phyloP scores from a whole-genome alignment of 805 yeast genomes.

The Clavispora santaluciae region DNA sequence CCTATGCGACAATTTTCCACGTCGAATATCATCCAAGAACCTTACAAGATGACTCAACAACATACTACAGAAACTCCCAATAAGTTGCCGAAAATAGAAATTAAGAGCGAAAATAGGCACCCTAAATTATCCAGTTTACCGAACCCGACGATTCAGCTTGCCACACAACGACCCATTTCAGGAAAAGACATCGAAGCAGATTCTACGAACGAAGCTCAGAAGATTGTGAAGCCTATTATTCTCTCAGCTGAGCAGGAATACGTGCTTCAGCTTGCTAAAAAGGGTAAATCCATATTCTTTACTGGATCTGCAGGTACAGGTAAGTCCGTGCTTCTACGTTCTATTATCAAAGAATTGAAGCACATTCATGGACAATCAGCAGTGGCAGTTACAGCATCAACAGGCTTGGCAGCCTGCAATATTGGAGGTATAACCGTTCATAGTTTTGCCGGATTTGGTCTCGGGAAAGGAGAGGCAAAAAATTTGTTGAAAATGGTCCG shows the following conservation, averaged over 20 bases:
- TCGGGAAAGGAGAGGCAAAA: conserved; percentile 53
- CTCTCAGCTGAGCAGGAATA: conserved; percentile 55
- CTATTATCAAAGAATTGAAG: conserved; percentile 45
- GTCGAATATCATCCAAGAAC: neutral
- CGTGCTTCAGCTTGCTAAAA: conserved; percentile 58
- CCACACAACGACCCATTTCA: conserved; percentile 20
- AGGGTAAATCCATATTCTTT: conserved; percentile 55
- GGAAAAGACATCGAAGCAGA: neutral
- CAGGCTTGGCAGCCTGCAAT: conserved; percentile 93
- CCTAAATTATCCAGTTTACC: neutral
- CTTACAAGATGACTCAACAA: too few species aligned
- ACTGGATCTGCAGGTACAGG: conserved; percentile 91
- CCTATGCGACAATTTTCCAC: neutral
- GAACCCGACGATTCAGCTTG: conserved; percentile 24
- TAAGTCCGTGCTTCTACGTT: conserved; percentile 64
- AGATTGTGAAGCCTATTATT: conserved; percentile 33
- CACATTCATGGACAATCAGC: conserved; percentile 35
- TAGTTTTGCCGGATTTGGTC: conserved; percentile 79
- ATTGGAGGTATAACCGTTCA: conserved; percentile 90
- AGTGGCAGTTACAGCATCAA: conserved; percentile 90
- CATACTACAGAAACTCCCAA: neutral
- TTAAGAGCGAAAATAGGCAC: neutral
- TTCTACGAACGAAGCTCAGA: conserved; percentile 9
- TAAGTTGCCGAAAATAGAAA: neutral
- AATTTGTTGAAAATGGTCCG: conserved; percentile 46